Base-by-base conservation (phyloP, 495 filamentous ascomycete species). In the Bombardia bombarda region DNA sequence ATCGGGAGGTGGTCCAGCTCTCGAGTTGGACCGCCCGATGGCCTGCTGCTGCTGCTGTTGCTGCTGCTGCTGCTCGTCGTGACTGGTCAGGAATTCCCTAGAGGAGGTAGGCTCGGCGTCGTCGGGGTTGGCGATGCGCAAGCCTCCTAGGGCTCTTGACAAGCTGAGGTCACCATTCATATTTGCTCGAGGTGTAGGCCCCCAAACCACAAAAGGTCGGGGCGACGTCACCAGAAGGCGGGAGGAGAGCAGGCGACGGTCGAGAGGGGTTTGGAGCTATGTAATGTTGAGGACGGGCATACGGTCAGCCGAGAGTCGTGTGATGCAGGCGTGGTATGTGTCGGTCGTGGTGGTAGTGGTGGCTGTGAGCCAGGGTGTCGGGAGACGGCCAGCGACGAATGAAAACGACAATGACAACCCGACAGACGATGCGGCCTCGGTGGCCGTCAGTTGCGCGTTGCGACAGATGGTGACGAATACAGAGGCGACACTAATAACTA, bases 51-150 rank as follows among this genome's bases (percentile, higher is more conserved):
- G n/a, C n/a, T n/a, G n/a, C n/a, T n/a, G n/a, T n/a, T n/a, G n/a
- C n/a, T n/a, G n/a, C n/a, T n/a, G n/a, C n/a, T n/a, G n/a, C n/a
- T n/a, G n/a, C n/a, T n/a, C n/a, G 39, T 60, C 55, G 28, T 54
- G 36, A 32, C 63, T 56, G 38, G 56, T 48, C 37, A 52, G 57
- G 17, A 46, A 35, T 42, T 77, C 69, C 47, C 66, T 66, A n/a
- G 78, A 66, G 32, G 66, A 62, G 47, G 71, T 66, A 31, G 83
- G 70, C 23, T 83, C 80, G 36, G 77, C 75, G 62, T 92, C 80
- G 70, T 96, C 90, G 32, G 93, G 92, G 62, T 99, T 99, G 47
- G 93, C 93, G 57, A 97, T 97, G 52, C 92, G 85, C 62, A 99
- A 72, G 51, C 93, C 93, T 40, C 93, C 93, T 50, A 99, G 74